phyloP scores from a whole-genome alignment of 2,329 filamentous ascomycete species.

The Alternaria triticimaculans region DNA sequence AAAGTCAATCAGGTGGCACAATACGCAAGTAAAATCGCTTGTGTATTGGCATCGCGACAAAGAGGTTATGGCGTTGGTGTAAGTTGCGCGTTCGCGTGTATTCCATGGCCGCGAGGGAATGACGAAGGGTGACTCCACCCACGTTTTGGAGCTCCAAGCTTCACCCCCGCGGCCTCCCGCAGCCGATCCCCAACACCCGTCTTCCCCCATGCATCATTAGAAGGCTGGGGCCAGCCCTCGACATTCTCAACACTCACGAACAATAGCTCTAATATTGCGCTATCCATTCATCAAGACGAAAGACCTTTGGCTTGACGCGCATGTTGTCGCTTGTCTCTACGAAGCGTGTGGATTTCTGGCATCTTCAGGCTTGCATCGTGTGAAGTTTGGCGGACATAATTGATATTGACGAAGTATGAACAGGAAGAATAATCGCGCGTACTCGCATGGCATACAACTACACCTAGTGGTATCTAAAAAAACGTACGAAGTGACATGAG shows the following conservation, averaged over 20 bases:
- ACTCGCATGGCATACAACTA: slow-evolving; percentile 5
- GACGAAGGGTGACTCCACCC: slow-evolving; percentile 20
- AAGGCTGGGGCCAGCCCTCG: neutral
- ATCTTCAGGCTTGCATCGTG: neutral
- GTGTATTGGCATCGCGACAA: slow-evolving; percentile 30
- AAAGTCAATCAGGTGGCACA: slow-evolving; percentile 19
- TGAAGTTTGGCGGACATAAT: neutral
- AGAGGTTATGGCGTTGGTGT: neutral
- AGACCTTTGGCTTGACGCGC: neutral
- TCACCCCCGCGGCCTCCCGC: slow-evolving; percentile 15
- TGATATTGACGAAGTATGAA: neutral
- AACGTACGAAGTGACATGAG: slow-evolving; percentile 4
- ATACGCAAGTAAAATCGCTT: slow-evolving; percentile 5
- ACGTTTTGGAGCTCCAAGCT: slow-evolving; percentile 9
- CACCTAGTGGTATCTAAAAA: slow-evolving; percentile 4
- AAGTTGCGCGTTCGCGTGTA: slow-evolving; percentile 7
- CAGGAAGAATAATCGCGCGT: neutral
- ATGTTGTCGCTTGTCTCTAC: neutral
- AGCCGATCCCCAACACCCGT: slow-evolving; percentile 1
- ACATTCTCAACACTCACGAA: neutral
- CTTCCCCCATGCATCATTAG: neutral
- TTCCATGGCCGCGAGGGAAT: slow-evolving; percentile 11
- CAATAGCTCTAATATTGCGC: neutral
- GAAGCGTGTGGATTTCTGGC: neutral
- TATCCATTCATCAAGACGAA: neutral